Evolutionary conservation across 352 stramenopile genomes (phyloP), one percentile per base, ranked within the genome.

Genomic region (Elongisporangium prolatum): DNA sequence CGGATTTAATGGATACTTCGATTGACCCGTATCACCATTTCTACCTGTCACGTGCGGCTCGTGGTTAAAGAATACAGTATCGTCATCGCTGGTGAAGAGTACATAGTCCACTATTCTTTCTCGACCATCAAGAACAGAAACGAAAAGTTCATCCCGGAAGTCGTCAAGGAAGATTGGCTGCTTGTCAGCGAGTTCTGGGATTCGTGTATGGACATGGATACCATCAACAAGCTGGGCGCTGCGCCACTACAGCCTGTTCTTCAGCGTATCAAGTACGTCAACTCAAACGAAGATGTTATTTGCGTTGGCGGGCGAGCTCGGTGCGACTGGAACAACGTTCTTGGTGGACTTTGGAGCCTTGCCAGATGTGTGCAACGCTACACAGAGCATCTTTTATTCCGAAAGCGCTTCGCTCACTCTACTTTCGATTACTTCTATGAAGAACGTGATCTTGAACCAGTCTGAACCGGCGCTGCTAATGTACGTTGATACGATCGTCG

Each of bases 1-100:
- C 61, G 18, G 61, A 63, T 7, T 63, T 88, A 24, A 64, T 92
- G 22, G 73, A 92, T 48, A 57, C 56, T 6, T 65, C 53, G 2
- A 57, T 65, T 13, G 61, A 86, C 44, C 84, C 84, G 10, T 91
- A 79, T 61, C 61, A 76, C 16, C 79, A 93, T 70, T 90, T 91
- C 52, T 93, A 90, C 72, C 61, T 80, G 50, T 88, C 74, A 64
- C 72, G 51, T 90, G 80, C 57, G 78, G 80, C 48, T 55, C 50
- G 24, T 90, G 80, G 78, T 57, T 60, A 52, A 67, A 68, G 21
- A 75, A 69, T 47, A 52, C 65, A 4, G n/a, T n/a, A n/a, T n/a
- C n/a, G n/a, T n/a, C n/a, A 80, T 87, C 40, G 47, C 60, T 16
- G 21, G 28, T 9, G 65, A 81, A 56, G 56, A 73, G 28, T 16